Percentiles rank a stretch among this genome's conserved stretches.
Evolutionary conservation across 495 filamentous ascomycete species (phyloP).

Genomic region (Aspergillus leporis): DNA sequence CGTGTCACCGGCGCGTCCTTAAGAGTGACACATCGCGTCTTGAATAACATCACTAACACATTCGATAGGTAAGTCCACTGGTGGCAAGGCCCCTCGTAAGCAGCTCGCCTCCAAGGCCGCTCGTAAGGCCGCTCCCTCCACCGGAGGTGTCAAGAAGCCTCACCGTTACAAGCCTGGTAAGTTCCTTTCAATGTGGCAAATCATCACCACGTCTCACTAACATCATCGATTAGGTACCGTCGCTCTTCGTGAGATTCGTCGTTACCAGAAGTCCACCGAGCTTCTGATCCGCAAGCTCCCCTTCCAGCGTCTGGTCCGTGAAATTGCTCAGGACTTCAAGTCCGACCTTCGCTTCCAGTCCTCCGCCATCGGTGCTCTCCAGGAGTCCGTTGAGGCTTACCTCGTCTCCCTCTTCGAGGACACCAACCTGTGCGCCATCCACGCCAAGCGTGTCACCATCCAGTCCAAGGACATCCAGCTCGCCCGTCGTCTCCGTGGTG

Average conservation of each 20-base stretch:
- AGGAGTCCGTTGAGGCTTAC: constrained; percentile 99
- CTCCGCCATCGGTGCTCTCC: constrained; percentile 98
- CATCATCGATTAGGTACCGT: constrained; percentile 70
- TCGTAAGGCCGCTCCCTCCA: constrained; percentile 73
- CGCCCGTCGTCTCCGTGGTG: constrained; percentile 92
- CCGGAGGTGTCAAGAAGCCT: constrained; percentile 99
- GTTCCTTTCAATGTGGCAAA: constrained; percentile 24
- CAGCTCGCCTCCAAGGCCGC: constrained; percentile 88
- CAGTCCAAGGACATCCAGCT: constrained; percentile 97
- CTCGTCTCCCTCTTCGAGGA: constrained; percentile 99
- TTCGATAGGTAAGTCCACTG: constrained; percentile 81
- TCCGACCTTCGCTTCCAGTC: constrained; percentile 99
- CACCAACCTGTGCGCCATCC: constrained; percentile 99
- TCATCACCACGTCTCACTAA: constrained; percentile 31
- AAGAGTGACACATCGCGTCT: constrained; percentile 23
- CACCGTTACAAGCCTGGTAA: constrained; percentile 99
- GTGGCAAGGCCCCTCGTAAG: constrained; percentile 99
- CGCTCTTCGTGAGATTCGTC: constrained; percentile 99
- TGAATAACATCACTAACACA: constrained; percentile 27
- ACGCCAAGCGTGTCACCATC: constrained; percentile 99
- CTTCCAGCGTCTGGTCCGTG: constrained; percentile 99
- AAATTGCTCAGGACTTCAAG: constrained; percentile 99
- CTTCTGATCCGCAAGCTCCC: constrained; percentile 99
- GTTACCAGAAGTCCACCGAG: constrained; percentile 99
- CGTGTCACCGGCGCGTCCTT: constrained; percentile 30